Evolutionary conservation across 1,139 yeast species (phyloP).

Genomic region (Yamadazyma diospyri): DNA sequence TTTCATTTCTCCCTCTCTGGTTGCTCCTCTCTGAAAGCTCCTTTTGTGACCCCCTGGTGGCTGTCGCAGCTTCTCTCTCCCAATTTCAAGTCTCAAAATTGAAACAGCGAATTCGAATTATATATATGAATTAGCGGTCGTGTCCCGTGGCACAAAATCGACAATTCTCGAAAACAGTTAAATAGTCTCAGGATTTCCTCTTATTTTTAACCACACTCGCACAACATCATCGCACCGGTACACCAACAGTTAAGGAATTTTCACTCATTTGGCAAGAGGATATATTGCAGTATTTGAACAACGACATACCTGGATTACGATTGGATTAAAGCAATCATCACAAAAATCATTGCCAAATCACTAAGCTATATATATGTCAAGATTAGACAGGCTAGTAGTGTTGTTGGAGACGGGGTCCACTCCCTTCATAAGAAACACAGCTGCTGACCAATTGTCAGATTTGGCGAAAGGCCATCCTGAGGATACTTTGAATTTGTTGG

Average conservation of each 20-base stretch:
- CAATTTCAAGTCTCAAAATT: background rate
- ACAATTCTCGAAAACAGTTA: slow-evolving; percentile 3
- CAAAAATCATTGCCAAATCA: too few relatives aligned
- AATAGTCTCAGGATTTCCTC: slow-evolving; percentile 6
- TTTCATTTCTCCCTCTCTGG: too few relatives aligned
- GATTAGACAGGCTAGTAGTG: slow-evolving; percentile 70
- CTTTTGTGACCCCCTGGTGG: too few relatives aligned
- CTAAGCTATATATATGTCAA: slow-evolving; percentile 29
- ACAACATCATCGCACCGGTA: slow-evolving; percentile 3
- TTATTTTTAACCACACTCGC: background rate
- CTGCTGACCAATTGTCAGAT: slow-evolving; percentile 96
- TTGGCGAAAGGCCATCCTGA: slow-evolving; percentile 94
- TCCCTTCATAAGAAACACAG: slow-evolving; percentile 88
- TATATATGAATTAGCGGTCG: slow-evolving; percentile 8
- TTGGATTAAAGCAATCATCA: too few relatives aligned
- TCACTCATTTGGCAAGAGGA: too few relatives aligned
- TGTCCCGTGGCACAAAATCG: slow-evolving; percentile 3
- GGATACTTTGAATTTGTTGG: slow-evolving; percentile 76
- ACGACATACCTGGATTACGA: too few relatives aligned
- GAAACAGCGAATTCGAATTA: slow-evolving; percentile 4
- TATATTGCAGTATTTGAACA: too few relatives aligned
- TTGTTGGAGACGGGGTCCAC: slow-evolving; percentile 94
- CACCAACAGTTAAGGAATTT: too few relatives aligned
- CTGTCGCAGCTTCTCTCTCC: background rate
- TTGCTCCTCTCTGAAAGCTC: too few relatives aligned